Percentiles rank a stretch among this genome's conserved stretches.
These are phyloP conservation scores for Colletotrichum destructivum DNA, from an alignment of 2,329 filamentous ascomycete genomes.

Conservation along the genomic window DNA sequence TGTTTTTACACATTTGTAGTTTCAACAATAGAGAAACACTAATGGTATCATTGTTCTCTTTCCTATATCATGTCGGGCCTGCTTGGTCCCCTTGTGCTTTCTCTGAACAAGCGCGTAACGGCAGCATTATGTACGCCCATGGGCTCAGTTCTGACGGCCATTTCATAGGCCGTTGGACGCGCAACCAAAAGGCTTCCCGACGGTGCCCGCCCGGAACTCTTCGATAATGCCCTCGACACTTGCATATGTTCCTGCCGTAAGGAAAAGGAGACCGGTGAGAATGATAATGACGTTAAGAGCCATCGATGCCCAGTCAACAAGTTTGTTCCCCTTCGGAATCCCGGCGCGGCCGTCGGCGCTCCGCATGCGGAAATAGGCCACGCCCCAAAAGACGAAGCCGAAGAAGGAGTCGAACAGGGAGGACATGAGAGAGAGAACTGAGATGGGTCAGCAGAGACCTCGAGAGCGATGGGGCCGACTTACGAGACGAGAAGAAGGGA, in stretches of 20 bases:
- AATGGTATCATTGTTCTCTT: neutral
- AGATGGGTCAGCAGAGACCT: constrained; percentile 51
- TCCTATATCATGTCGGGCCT: no score
- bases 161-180: constrained; percentile 68
- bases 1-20: neutral
- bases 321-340: constrained; percentile 65
- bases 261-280: constrained; percentile 82
- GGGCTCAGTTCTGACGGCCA: no score
- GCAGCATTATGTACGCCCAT: neutral
- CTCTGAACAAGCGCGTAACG: neutral
- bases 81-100: no score
- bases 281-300: constrained; percentile 82
- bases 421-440: constrained; percentile 81
- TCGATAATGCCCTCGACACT: constrained; percentile 82
- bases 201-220: constrained; percentile 75
- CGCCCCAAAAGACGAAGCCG: constrained; percentile 95
- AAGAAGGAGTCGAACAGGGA: constrained; percentile 94
- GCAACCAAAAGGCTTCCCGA: constrained; percentile 84
- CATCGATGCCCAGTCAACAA: constrained; percentile 69
- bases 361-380: constrained; percentile 85
- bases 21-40: neutral
- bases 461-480: constrained; percentile 47
- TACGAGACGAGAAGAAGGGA: constrained; percentile 87
- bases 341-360: constrained; percentile 71
- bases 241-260: constrained; percentile 86